Conservation (phyloP, 176 grass and related monocot genomes). For the barley (Hordeum vulgare) region MorexV3_pseudomolecules_assembly NC_058520.1:577938554-577939053, state of each 20-base stretch:
- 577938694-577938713: slow-evolving; percentile 49
- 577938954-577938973: slow-evolving; percentile 57
- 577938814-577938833: slow-evolving; percentile 47
- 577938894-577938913: slow-evolving; percentile 47
- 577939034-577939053: slow-evolving; percentile 55
- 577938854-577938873: slow-evolving; percentile 67
- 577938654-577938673: slow-evolving; percentile 64
- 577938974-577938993: slow-evolving; percentile 69
- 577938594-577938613: slow-evolving; percentile 31
- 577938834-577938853: slow-evolving; percentile 47
- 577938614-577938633: slow-evolving; percentile 63
- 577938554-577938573: slow-evolving; percentile 74
- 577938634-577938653: slow-evolving; percentile 45
- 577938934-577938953: slow-evolving; percentile 51
- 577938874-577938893: slow-evolving; percentile 77
- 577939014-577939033: slow-evolving; percentile 41
- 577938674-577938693: slow-evolving; percentile 59
- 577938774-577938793: slow-evolving; percentile 74
- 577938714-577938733: slow-evolving; percentile 74
- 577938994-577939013: slow-evolving; percentile 67
- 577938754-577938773: slow-evolving; percentile 71
- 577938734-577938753: slow-evolving; percentile 30
- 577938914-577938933: slow-evolving; percentile 37
- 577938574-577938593: slow-evolving; percentile 46
- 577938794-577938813: slow-evolving; percentile 33